These are phyloP conservation scores for Pseudonitzschia multiseries DNA, from an alignment of 108 stramenopile genomes.

Conservation along the genomic window DNA sequence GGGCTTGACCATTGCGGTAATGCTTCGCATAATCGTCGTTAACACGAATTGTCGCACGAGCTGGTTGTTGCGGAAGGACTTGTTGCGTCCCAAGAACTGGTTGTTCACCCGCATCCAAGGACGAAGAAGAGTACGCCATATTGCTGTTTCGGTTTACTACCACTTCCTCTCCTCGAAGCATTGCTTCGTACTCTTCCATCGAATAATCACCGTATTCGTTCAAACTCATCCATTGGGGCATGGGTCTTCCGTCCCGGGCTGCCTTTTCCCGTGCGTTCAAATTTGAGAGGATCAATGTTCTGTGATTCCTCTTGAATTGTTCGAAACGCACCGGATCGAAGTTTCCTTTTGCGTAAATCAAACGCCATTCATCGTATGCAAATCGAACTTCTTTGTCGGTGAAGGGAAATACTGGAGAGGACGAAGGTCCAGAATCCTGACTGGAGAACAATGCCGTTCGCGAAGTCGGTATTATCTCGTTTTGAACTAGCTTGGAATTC, in stretches of 20 bases:
- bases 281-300: conserved; percentile 72
- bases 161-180: background rate
- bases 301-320: conserved; percentile 72
- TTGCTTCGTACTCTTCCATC: conserved; percentile 64
- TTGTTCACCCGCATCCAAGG: background rate
- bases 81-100: conserved; percentile 13
- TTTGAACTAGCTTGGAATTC: background rate
- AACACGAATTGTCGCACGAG: background rate
- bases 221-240: conserved; percentile 55
- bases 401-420: conserved; percentile 45
- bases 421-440: background rate
- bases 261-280: conserved; percentile 64
- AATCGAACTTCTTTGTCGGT: conserved; percentile 64
- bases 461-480: background rate
- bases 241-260: conserved; percentile 44
- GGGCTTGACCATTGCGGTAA: background rate
- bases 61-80: background rate
- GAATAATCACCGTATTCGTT: conserved; percentile 85
- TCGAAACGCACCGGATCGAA: conserved; percentile 48
- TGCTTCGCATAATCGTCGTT: background rate
- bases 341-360: conserved; percentile 55
- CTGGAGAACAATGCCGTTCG: background rate
- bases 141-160: background rate
- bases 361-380: conserved; percentile 82
- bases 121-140: background rate